Evolutionary conservation across 768 basidiomycete genomes (phyloP).

Genomic region (Lentinula raphanica): DNA sequence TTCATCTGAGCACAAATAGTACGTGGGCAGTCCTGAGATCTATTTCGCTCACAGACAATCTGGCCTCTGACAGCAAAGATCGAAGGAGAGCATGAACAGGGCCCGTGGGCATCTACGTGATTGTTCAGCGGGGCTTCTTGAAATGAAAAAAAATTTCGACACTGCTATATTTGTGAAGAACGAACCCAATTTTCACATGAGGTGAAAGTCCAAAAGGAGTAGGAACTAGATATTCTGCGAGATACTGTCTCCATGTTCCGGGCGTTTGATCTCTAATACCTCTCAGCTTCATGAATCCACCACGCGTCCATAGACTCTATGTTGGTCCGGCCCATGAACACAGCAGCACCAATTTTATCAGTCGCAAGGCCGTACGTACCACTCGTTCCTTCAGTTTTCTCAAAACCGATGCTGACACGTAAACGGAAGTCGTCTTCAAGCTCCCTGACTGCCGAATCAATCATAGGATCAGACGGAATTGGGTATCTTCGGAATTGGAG

Average conservation of each 20-base stretch:
- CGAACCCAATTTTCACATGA: not conserved
- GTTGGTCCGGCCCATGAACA: not conserved
- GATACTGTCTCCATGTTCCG: too few species aligned
- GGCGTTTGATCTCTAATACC: not conserved
- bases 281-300: not conserved
- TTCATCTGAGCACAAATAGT: not conserved
- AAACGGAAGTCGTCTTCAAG: not conserved
- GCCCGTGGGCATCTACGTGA: not conserved
- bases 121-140: not conserved
- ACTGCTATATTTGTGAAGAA: not conserved
- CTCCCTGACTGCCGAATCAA: not conserved
- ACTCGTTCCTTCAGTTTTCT: not conserved
- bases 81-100: not conserved
- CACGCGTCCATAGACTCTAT: not conserved
- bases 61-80: not conserved
- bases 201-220: not conserved
- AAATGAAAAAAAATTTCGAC: not conserved
- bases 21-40: not conserved
- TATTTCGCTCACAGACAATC: not conserved
- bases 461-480: not conserved
- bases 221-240: too few species aligned
- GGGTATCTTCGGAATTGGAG: not conserved
- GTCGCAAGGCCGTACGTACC: not conserved
- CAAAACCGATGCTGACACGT: not conserved
- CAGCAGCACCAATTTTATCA: not conserved